These are phyloP conservation scores for Jackrogersella minutella DNA, from an alignment of 495 filamentous ascomycete genomes.

Conservation along the genomic window DNA sequence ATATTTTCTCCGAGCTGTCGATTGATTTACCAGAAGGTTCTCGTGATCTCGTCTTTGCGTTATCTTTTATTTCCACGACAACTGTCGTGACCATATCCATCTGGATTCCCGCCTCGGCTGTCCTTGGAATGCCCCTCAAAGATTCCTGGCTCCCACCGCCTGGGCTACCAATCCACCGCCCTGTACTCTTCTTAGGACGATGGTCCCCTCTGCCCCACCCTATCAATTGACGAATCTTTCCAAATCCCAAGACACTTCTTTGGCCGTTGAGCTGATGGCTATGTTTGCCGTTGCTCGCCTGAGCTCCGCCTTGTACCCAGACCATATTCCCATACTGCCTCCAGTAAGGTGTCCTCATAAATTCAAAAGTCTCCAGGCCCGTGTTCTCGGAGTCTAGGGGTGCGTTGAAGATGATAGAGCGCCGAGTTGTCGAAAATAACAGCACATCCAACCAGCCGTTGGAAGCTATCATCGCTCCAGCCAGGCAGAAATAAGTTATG, in stretches of 20 bases:
- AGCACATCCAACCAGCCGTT: slow-evolving; percentile 79
- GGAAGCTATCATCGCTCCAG: slow-evolving; percentile 75
- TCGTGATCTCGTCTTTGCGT: slow-evolving; percentile 28
- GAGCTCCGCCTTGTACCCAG: slow-evolving; percentile 51
- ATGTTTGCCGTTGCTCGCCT: slow-evolving; percentile 12
- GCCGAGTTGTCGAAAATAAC: slow-evolving; percentile 75
- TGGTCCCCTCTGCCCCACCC: slow-evolving; percentile 15
- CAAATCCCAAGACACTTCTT: slow-evolving; percentile 19
- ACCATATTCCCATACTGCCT: slow-evolving; percentile 54
- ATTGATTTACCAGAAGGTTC: slow-evolving; percentile 31
- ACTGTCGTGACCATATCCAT: slow-evolving; percentile 55
- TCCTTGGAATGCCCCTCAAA: slow-evolving; percentile 42
- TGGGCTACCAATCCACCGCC: slow-evolving; percentile 25
- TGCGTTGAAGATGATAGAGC: slow-evolving; percentile 57
- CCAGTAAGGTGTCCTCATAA: slow-evolving; percentile 55
- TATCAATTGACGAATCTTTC: slow-evolving; percentile 1
- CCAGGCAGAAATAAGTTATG: slow-evolving; percentile 69
- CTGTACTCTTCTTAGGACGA: slow-evolving; percentile 22
- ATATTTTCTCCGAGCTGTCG: slow-evolving; percentile 28
- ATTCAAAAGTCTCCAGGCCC: slow-evolving; percentile 58
- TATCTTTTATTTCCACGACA: slow-evolving; percentile 43
- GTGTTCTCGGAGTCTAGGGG: slow-evolving; percentile 50
- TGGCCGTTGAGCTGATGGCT: slow-evolving; percentile 20
- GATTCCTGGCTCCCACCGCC: slow-evolving; percentile 46
- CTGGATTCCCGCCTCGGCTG: slow-evolving; percentile 49